These are phyloP conservation scores for Solanum chiquidenum DNA, from an alignment of 257 asterid species.

Conservation along the genomic window DNA sequence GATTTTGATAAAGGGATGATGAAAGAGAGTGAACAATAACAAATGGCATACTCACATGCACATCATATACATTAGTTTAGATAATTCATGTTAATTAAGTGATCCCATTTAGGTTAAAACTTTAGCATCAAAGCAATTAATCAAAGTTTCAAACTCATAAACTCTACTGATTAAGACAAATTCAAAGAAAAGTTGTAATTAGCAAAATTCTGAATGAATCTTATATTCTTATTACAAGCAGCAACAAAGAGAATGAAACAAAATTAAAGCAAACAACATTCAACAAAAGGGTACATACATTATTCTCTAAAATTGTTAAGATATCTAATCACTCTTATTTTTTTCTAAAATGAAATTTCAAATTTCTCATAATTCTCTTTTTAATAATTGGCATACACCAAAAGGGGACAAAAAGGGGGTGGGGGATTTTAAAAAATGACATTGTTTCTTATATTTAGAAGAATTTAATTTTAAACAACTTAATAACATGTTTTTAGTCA, in stretches of 20 bases:
- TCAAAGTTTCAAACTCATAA: neutral
- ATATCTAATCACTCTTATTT: neutral
- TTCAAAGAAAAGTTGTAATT: neutral
- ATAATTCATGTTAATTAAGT: neutral
- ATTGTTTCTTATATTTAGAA: fast-evolving
- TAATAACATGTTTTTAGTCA: neutral
- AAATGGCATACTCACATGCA: neutral
- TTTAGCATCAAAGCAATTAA: neutral
- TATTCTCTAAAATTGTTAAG: neutral
- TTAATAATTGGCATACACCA: neutral
- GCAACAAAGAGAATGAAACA: neutral
- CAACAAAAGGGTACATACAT: neutral
- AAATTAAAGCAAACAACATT: neutral
- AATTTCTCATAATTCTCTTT: neutral
- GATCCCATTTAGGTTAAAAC: neutral
- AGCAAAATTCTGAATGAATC: neutral
- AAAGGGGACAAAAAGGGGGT: neutral
- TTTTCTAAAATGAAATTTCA: neutral
- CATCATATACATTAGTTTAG: neutral
- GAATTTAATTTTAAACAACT: neutral
- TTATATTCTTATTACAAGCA: neutral
- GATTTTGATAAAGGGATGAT: no score
- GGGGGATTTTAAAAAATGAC: neutral
- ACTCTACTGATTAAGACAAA: neutral
- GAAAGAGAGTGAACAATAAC: neutral